Conservation (phyloP, 202 grass and related monocot genomes). For the Zoysia matrella region DNA sequence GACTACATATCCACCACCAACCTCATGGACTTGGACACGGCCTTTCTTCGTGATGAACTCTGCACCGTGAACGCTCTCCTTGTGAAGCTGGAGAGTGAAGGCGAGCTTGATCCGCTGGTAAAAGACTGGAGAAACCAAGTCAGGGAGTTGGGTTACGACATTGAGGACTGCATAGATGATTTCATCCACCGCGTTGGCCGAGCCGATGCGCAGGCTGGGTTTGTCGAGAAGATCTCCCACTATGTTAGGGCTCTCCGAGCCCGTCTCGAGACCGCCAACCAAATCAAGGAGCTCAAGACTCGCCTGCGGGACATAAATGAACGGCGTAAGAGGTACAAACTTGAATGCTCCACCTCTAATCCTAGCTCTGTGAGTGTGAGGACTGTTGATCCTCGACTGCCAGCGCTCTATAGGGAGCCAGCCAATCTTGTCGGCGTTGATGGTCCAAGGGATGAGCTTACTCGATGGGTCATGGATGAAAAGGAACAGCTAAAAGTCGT, state of each 20-base stretch:
- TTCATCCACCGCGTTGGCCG: background rate
- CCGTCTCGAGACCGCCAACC: background rate
- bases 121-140: constrained; percentile 42
- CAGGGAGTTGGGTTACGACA: constrained; percentile 33
- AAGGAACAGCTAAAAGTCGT: constrained; percentile 16
- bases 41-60: constrained; percentile 31
- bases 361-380: background rate
- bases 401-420: constrained; percentile 23
- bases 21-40: background rate
- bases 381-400: constrained; percentile 30
- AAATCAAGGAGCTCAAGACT: constrained; percentile 22
- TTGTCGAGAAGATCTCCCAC: background rate
- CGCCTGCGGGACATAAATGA: background rate
- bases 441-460: constrained; percentile 16
- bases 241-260: background rate
- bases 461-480: background rate
- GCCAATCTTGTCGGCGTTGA: constrained; percentile 36
- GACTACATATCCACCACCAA: background rate
- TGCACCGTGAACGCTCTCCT: constrained; percentile 31
- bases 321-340: constrained; percentile 16
- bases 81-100: constrained; percentile 2
- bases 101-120: constrained; percentile 18
- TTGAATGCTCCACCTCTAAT: background rate
- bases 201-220: background rate
- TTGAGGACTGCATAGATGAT: constrained; percentile 30